These are phyloP conservation scores for Saturnispora kantuleensis DNA, from an alignment of 805 yeast species.

Conservation along the genomic window DNA sequence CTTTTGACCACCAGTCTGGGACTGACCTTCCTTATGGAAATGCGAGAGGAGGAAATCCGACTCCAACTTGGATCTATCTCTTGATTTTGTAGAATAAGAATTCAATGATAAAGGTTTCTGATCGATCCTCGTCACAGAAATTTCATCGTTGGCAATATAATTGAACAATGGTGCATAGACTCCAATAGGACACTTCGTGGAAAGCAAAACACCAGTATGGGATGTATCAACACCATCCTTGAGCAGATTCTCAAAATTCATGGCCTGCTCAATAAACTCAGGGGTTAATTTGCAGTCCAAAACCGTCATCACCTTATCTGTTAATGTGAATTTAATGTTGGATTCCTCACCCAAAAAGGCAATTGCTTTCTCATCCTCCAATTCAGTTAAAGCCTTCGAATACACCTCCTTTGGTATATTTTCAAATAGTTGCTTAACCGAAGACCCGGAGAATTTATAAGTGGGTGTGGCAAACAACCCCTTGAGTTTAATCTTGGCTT, in stretches of 20 bases:
- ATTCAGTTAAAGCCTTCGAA: slow-evolving; percentile 37
- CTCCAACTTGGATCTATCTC: slow-evolving; percentile 57
- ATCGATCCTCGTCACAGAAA: slow-evolving; percentile 46
- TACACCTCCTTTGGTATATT: slow-evolving; percentile 37
- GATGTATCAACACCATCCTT: slow-evolving; percentile 16
- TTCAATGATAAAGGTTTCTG: slow-evolving; percentile 37
- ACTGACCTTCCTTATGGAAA: slow-evolving; percentile 7
- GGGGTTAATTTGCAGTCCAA: slow-evolving; percentile 31
- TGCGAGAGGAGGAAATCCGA: slow-evolving; percentile 46
- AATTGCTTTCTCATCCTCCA: slow-evolving; percentile 50
- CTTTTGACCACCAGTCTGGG: too few species aligned
- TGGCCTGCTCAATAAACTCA: slow-evolving; percentile 36
- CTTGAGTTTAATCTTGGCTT: slow-evolving; percentile 34
- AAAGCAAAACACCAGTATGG: slow-evolving; percentile 44
- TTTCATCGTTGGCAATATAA: slow-evolving; percentile 32
- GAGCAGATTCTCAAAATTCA: slow-evolving; percentile 34
- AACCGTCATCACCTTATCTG: slow-evolving; percentile 41
- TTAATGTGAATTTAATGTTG: slow-evolving; percentile 43
- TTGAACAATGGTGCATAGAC: slow-evolving; percentile 56
- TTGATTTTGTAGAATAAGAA: slow-evolving; percentile 67
- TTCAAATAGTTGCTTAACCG: slow-evolving; percentile 39
- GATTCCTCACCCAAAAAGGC: slow-evolving; percentile 38
- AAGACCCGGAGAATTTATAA: slow-evolving; percentile 34
- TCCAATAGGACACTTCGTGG: slow-evolving; percentile 50
- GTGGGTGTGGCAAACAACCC: slow-evolving; percentile 51